A percentile compares a stretch with the other conserved stretches of the same genome.
These are phyloP conservation scores for Lactuca saligna DNA, from an alignment of 129 eudicot genomes.

Conservation along the genomic window DNA sequence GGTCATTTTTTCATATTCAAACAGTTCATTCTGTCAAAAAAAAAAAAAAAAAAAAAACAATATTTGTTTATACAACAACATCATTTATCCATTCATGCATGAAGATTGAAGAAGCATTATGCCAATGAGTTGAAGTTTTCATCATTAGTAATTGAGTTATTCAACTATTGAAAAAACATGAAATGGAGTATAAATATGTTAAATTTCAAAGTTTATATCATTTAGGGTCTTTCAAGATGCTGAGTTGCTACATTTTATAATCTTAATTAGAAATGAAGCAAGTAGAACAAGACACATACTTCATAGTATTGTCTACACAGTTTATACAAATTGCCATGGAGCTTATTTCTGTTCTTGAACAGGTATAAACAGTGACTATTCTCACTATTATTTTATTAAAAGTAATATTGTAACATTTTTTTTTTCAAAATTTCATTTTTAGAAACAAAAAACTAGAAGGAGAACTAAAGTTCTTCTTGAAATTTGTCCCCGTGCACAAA, in stretches of 20 bases:
- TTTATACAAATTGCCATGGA: slow-evolving; percentile 65
- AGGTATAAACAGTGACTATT: too few relatives aligned
- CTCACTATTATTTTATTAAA: too few relatives aligned
- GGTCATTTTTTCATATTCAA: too few relatives aligned
- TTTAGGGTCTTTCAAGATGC: slow-evolving; percentile 25
- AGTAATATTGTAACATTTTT: background rate
- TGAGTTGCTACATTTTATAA: slow-evolving; percentile 37
- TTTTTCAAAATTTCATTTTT: slow-evolving; percentile 7
- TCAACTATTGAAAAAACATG: slow-evolving; percentile 12
- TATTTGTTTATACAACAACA: too few relatives aligned
- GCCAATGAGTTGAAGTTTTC: background rate
- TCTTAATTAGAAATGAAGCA: slow-evolving; percentile 83
- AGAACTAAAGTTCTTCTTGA: slow-evolving; percentile 87
- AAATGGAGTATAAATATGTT: slow-evolving; percentile 2
- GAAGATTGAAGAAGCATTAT: too few relatives aligned
- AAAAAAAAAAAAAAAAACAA: too few relatives aligned
- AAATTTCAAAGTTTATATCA: slow-evolving; percentile 1
- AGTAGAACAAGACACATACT: slow-evolving; percentile 88
- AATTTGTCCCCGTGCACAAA: slow-evolving; percentile 80
- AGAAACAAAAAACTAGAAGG: slow-evolving; percentile 93
- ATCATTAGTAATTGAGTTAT: slow-evolving; percentile 5
- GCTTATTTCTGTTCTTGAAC: too few relatives aligned
- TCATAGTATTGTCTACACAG: slow-evolving; percentile 73
- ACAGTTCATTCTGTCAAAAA: too few relatives aligned
- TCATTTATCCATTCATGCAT: too few relatives aligned